Conservation (phyloP, 225 moss, liverwort and hornwort species). For the Neckera pumila region DNA sequence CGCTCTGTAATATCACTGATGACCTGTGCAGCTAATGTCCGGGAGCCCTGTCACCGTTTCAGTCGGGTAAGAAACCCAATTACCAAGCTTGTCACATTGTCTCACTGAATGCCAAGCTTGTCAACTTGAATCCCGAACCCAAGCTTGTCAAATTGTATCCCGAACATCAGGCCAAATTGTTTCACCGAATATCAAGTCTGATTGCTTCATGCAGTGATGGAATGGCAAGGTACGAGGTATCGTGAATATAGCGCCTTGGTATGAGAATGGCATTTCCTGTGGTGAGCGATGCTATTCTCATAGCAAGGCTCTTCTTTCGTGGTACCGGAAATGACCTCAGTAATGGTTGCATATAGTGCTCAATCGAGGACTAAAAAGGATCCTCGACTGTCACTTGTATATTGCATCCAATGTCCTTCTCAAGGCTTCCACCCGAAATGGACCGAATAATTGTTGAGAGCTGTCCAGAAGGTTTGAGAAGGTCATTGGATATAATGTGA, state of each 20-base stretch:
- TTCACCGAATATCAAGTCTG: neutral
- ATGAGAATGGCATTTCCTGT: neutral
- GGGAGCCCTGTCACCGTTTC: neutral
- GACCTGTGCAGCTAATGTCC: conserved; percentile 26
- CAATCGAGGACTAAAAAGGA: neutral
- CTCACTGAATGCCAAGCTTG: neutral
- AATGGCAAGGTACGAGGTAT: neutral
- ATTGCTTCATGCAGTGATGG: neutral
- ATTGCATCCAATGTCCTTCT: neutral
- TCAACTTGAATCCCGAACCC: neutral
- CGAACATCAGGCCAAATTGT: too few species aligned
- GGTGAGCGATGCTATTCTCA: neutral
- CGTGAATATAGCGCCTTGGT: neutral
- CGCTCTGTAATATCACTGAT: conserved; percentile 17
- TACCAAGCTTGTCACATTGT: neutral
- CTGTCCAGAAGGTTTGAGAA: neutral
- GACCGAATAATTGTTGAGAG: neutral
- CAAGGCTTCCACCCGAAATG: neutral
- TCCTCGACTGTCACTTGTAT: neutral
- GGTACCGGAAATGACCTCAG: neutral
- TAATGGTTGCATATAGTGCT: neutral
- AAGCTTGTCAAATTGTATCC: too few species aligned
- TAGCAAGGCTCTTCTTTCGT: neutral
- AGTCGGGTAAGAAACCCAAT: neutral
- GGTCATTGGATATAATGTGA: neutral